These are phyloP conservation scores for Fusarium decemcellulare DNA, from an alignment of 2,329 filamentous ascomycete species.

Conservation along the genomic window DNA sequence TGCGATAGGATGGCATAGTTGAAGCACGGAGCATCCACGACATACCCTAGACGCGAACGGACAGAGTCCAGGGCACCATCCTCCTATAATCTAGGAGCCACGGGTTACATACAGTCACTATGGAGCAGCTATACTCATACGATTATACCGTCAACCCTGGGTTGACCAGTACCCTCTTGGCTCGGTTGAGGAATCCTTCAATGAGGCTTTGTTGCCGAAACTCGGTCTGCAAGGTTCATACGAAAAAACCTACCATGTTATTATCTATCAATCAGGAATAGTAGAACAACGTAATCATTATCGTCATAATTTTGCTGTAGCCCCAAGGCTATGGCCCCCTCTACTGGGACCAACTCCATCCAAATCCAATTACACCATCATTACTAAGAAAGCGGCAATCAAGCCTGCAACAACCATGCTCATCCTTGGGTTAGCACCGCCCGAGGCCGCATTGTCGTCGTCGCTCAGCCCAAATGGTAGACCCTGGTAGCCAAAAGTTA, in stretches of 20 bases:
- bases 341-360: not conserved
- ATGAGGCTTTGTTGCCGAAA: not conserved
- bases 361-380: constrained; percentile 38
- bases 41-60: constrained; percentile 5
- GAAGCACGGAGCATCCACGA: constrained; percentile 5
- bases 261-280: not conserved
- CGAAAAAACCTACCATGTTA: not conserved
- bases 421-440: constrained; percentile 36
- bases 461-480: constrained; percentile 62
- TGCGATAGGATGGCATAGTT: not conserved
- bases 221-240: not conserved
- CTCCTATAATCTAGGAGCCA: not conserved
- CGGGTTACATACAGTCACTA: not conserved
- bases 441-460: constrained; percentile 49
- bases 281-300: constrained; percentile 12
- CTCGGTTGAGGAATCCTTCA: not conserved
- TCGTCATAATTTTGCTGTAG: constrained; percentile 18
- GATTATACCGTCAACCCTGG: constrained; percentile 18
- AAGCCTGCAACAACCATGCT: constrained; percentile 38
- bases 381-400: constrained; percentile 34
- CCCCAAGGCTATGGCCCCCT: not conserved
- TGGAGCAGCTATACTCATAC: constrained; percentile 1
- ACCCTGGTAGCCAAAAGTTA: constrained; percentile 78
- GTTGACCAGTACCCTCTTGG: not conserved
- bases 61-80: not conserved